Percentiles rank a stretch among this genome's conserved stretches.
Evolutionary conservation across 306 rosid species (phyloP).

Genomic region (Pterocarpus santalinus): DNA sequence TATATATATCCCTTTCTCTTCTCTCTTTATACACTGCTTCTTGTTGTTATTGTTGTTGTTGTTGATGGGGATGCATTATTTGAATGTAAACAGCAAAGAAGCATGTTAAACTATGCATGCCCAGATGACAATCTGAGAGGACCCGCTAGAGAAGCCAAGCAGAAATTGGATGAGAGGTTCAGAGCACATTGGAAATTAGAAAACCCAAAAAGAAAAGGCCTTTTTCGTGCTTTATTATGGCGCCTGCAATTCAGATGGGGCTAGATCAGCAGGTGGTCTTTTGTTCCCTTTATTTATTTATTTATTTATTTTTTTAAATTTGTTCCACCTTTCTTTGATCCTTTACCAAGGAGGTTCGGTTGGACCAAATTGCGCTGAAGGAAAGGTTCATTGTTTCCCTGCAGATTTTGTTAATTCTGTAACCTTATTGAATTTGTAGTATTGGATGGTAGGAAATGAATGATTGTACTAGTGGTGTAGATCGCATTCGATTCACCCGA

Average conservation of each 20-base stretch:
- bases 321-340: too few species aligned
- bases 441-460: too few species aligned
- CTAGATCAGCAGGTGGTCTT: background rate
- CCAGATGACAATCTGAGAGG: conserved; percentile 67
- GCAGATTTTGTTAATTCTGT: background rate
- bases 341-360: conserved; percentile 48
- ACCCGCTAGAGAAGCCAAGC: conserved; percentile 80
- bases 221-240: conserved; percentile 29
- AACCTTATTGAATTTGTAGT: background rate
- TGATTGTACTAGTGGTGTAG: too few species aligned
- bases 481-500: too few species aligned
- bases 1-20: background rate
- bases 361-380: conserved; percentile 50
- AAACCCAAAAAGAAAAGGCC: background rate
- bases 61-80: background rate
- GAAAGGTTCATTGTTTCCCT: background rate
- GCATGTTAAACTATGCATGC: conserved; percentile 42
- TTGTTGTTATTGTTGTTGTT: background rate
- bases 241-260: background rate
- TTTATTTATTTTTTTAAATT: too few species aligned
- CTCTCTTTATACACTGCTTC: background rate
- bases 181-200: conserved; percentile 52
- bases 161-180: conserved; percentile 76
- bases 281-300: background rate
- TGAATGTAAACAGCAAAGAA: conserved; percentile 53